Percentiles rank a stretch among this genome's conserved stretches.
phyloP scores from a whole-genome alignment of 1,284 basidiomycete genomes.

The Heterobasidion occidentale region DNA sequence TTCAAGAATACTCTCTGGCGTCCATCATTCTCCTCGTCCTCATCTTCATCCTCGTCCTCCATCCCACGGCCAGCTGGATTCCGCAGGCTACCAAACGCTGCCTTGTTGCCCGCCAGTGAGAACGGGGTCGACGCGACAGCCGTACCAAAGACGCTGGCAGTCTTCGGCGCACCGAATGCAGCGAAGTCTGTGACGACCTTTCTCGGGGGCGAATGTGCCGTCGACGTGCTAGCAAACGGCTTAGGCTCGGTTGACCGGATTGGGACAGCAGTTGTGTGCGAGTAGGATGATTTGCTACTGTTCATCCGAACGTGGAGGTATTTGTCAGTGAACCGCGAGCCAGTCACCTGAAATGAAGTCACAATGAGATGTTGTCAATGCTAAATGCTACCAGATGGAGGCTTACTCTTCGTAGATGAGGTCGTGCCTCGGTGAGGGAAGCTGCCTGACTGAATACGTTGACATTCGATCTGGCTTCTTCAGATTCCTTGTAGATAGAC shows the following conservation, averaged over 20 bases:
- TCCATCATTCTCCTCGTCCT: conserved; percentile 59
- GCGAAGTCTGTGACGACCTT: conserved; percentile 87
- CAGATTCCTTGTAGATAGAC: conserved; percentile 89
- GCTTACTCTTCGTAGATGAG: conserved; percentile 73
- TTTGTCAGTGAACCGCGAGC: conserved; percentile 90
- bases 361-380: conserved; percentile 3
- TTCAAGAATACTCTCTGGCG: conserved; percentile 66
- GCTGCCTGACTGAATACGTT: conserved; percentile 76
- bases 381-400: neutral
- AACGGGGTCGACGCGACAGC: conserved; percentile 73
- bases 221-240: conserved; percentile 22
- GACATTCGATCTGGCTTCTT: conserved; percentile 88
- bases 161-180: conserved; percentile 75
- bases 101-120: conserved; percentile 71
- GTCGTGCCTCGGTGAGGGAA: conserved; percentile 69
- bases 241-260: conserved; percentile 32
- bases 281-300: conserved; percentile 38
- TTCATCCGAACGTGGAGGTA: conserved; percentile 74
- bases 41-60: conserved; percentile 49
- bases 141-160: conserved; percentile 71
- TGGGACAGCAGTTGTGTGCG: conserved; percentile 40
- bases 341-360: conserved; percentile 58
- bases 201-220: conserved; percentile 56
- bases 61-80: conserved; percentile 31
- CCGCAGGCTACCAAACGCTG: conserved; percentile 71